A percentile compares a stretch with the other conserved stretches of the same genome.
These are phyloP conservation scores for Leonotis leonurus DNA, from an alignment of 257 asterid genomes.

Conservation along the genomic window DNA sequence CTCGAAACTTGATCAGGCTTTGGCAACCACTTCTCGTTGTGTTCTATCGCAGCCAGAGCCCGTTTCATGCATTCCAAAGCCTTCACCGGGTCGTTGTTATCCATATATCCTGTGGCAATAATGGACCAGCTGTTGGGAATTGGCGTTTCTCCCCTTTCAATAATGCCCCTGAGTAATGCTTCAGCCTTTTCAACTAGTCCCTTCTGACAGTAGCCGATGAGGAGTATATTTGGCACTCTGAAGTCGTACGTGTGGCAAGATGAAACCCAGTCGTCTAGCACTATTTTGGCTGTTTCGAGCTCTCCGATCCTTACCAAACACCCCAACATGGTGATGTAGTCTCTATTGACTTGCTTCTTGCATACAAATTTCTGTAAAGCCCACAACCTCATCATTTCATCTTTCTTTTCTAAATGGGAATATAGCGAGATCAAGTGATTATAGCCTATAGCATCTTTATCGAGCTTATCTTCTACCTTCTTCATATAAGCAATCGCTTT, in stretches of 20 bases:
- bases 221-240: constrained; percentile 47
- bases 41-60: constrained; percentile 39
- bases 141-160: constrained; percentile 36
- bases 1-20: constrained; percentile 28
- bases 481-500: constrained; percentile 37
- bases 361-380: constrained; percentile 37
- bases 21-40: constrained; percentile 42
- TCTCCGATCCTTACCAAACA: constrained; percentile 54
- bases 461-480: constrained; percentile 37
- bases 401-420: constrained; percentile 36
- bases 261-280: constrained; percentile 48
- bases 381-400: constrained; percentile 56
- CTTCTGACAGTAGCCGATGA: constrained; percentile 53
- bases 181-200: constrained; percentile 42
- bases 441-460: constrained; percentile 38
- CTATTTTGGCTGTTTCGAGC: constrained; percentile 35
- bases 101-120: constrained; percentile 40
- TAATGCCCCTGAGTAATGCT: constrained; percentile 27
- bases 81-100: constrained; percentile 28
- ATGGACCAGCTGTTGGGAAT: constrained; percentile 57
- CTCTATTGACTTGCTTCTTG: constrained; percentile 54
- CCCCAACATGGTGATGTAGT: constrained; percentile 47
- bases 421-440: constrained; percentile 59
- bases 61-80: constrained; percentile 48
- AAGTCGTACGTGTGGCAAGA: constrained; percentile 36